phyloP scores from a whole-genome alignment of 805 yeast genomes.

The Starmerella bombicola region DNA sequence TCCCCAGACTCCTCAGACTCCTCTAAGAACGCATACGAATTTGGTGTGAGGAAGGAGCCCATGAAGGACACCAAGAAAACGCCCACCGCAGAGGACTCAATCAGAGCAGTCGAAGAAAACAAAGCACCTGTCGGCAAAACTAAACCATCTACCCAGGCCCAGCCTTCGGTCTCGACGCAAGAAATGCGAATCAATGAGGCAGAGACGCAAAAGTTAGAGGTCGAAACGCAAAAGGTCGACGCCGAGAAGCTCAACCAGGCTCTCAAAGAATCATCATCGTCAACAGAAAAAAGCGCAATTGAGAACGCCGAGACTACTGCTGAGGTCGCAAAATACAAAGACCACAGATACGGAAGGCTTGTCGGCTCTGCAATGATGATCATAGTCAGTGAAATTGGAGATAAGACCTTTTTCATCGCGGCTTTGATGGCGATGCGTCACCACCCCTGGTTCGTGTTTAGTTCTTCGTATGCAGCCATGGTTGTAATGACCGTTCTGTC shows the following conservation, averaged over 20 bases:
- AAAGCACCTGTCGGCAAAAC: too few species aligned
- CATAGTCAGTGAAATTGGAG: conserved; percentile 90
- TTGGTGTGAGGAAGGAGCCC: too few species aligned
- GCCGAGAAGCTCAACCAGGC: background rate
- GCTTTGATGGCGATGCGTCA: conserved; percentile 97
- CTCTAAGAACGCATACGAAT: too few species aligned
- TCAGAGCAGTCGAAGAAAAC: background rate
- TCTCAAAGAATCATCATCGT: background rate
- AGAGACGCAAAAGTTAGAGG: background rate
- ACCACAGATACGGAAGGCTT: conserved; percentile 36
- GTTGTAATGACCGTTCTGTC: conserved; percentile 84
- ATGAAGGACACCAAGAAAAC: background rate
- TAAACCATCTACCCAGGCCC: background rate
- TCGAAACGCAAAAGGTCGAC: background rate
- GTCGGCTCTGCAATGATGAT: conserved; percentile 83
- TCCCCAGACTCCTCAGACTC: too few species aligned
- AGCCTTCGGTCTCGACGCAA: background rate
- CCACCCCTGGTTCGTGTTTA: conserved; percentile 69
- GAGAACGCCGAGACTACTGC: background rate
- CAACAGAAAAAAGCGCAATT: background rate
- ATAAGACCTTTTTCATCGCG: conserved; percentile 90
- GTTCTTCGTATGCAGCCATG: conserved; percentile 74
- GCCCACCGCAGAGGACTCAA: background rate
- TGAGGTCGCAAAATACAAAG: background rate
- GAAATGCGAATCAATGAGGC: background rate